Evolutionary conservation across 2,329 filamentous ascomycete species (phyloP), one percentile per base, ranked within the genome.

Genomic region (Chrysoporthe deuterocubensis): DNA sequence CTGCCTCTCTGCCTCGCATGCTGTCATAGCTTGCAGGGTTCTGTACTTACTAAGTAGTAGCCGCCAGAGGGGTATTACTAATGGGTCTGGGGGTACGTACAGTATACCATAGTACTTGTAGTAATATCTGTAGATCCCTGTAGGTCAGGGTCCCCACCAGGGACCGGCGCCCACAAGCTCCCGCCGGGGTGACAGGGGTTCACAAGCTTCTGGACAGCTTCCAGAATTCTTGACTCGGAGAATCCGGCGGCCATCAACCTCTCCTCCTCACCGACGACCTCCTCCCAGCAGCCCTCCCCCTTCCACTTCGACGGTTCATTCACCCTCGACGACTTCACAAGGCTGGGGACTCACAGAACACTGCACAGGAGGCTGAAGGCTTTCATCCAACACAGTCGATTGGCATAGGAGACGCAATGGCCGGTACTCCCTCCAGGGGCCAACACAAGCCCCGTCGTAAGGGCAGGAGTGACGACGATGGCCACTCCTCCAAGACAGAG

Each of bases 401-500:
- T 40, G n/a, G 18, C 54, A 11, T 50, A 61, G 40, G 52, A 42
- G 34, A 26, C 62, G 40, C 71, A 75, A 87, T 87, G 84, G 82
- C 82, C 73, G 81, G 80, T 34, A 69, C 69, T 68, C 76, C 81
- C 64, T 78, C 81, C 72, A 81, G 85, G 71, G 83, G 85, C 69
- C 82, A 86, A 63, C 87, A 88, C 74, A 90, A 89, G 75, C 82
- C 87, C 61, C 81, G 87, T 78, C 86, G 87, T 76, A 88, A 83
- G 79, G 74, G 76, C 69, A 89, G 85, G 77, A 87, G 85, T 70
- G 78, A 76, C 64, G 76, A 76, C 74, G 72, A 71, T 67, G 63
- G 70, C 64, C 64, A 73, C 66, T 71, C 70, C 34, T 61, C 73
- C 68, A 76, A 79, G 65, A 72, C 76, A 65, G 85, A 87, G 71